Percentiles rank a stretch among this genome's conserved stretches.
Evolutionary conservation across 106 monocot genomes (phyloP).

Genomic region (Dioscorea alata): DNA sequence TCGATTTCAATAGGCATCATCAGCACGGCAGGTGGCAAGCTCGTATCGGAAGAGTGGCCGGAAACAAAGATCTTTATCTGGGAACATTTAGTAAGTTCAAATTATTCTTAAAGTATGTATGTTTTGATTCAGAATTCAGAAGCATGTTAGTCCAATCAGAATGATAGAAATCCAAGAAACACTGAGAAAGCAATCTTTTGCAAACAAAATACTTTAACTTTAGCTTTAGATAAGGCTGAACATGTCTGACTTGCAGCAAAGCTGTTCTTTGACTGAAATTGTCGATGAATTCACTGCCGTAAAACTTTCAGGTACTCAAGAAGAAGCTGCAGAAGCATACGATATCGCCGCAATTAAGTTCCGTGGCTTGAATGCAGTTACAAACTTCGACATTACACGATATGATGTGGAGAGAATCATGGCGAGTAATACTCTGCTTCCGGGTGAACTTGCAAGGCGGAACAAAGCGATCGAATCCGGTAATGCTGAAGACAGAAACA

Average conservation of each 20-base stretch:
- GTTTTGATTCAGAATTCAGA: no score
- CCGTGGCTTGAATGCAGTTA: slow-evolving; percentile 75
- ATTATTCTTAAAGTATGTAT: no score
- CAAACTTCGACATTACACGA: slow-evolving; percentile 90
- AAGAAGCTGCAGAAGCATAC: slow-evolving; percentile 96
- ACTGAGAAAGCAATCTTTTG: no score
- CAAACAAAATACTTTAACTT: not conserved
- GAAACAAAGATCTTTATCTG: slow-evolving; percentile 99
- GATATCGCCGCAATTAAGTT: slow-evolving; percentile 94
- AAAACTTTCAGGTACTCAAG: slow-evolving; percentile 70
- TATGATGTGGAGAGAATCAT: slow-evolving; percentile 83
- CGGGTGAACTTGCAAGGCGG: slow-evolving; percentile 59
- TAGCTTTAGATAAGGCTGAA: not conserved
- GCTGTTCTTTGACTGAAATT: not conserved
- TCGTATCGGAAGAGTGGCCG: slow-evolving; percentile 86
- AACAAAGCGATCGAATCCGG: slow-evolving; percentile 27
- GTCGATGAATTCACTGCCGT: not conserved
- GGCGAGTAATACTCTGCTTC: slow-evolving; percentile 59
- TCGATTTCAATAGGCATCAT: slow-evolving; percentile 61
- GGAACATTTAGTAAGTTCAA: slow-evolving; percentile 90
- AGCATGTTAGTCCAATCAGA: no score
- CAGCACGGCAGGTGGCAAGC: slow-evolving; percentile 99
- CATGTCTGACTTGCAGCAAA: not conserved
- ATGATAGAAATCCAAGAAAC: no score
- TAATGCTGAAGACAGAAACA: slow-evolving; percentile 17